Conservation (phyloP, 2,329 filamentous ascomycete genomes). For the Fusarium sulawesiense region DNA sequence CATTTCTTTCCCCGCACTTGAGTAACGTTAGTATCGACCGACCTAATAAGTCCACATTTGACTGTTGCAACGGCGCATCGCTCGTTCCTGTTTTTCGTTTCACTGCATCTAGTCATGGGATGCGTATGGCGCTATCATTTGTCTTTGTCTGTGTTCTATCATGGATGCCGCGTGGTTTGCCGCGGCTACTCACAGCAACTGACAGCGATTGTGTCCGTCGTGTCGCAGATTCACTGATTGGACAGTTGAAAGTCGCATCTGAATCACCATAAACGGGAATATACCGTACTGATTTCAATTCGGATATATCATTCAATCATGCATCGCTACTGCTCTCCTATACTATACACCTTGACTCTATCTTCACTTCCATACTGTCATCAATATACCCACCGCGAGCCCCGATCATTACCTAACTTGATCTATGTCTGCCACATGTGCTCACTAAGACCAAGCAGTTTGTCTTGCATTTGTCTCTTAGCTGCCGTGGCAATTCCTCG, state of each 20-base stretch:
- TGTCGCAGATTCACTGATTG: neutral
- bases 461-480: conserved; percentile 76
- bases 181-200: conserved; percentile 1
- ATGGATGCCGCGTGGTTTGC: conserved; percentile 13
- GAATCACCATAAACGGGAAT: neutral
- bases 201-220: neutral
- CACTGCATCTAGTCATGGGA: neutral
- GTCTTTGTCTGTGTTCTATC: neutral
- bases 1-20: conserved; percentile 2
- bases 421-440: conserved; percentile 71
- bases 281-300: neutral
- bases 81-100: conserved; percentile 10
- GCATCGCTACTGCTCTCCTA: conserved; percentile 6
- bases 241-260: neutral
- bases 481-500: conserved; percentile 75
- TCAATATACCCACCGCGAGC: conserved; percentile 13
- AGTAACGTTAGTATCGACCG: neutral
- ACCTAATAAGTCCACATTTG: neutral
- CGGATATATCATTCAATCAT: conserved; percentile 14
- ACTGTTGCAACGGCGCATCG: neutral
- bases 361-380: neutral
- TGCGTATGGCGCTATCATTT: neutral
- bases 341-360: conserved; percentile 1
- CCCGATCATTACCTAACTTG: neutral
- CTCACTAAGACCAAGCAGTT: conserved; percentile 76